Base-by-base conservation (phyloP, 345 rosid genomes). In the Euphorbia peplus region DNA sequence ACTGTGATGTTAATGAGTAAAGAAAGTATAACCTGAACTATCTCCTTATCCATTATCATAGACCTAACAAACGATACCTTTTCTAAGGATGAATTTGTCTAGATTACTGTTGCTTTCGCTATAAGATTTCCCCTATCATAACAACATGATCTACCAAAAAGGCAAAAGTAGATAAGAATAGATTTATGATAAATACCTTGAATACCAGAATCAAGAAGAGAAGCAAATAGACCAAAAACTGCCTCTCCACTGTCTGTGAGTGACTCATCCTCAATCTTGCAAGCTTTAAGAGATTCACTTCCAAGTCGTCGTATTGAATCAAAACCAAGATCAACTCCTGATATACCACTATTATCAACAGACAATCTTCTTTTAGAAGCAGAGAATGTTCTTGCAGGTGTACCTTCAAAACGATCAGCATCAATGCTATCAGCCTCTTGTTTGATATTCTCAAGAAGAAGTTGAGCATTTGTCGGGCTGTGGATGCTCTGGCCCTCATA, bases 381-480 rank as follows among this genome's bases (percentile, higher is more conserved):
- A 74, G 85, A 80, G 26, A 72, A 74, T 42, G 73, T 66, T 75
- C 69, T 79, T 9, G 73, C 60, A 54, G 83, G 83, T 41, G 84
- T 69, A 74, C 77, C 80, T 54, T 85, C 80, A 54, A 71, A 84
- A 65, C 73, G 81, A 72, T 82, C 87, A 39, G 72, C 42, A 64
- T 86, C 90, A 66, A 81, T 73, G 74, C 83, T 79, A 57, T 79
- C 84, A 72, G 80, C 93, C 84, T 91, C 99, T 73, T 89, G 91
- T 69, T 95, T 95, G 63, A 95, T 91, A 70, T 90, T 87, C 76
- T 95, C 97, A 67, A 95, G 97, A 69, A 95, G 84, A 70, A 93
- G 89, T 35, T 95, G 93, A 0, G 97, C 87, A 60, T 95, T 95
- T 12, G 90, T 87, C 11, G 97, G 99, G 76, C 97, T 90, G 73